Evolutionary conservation across 2,329 filamentous ascomycete genomes (phyloP).

Genomic region (Penicillium decumbens): DNA sequence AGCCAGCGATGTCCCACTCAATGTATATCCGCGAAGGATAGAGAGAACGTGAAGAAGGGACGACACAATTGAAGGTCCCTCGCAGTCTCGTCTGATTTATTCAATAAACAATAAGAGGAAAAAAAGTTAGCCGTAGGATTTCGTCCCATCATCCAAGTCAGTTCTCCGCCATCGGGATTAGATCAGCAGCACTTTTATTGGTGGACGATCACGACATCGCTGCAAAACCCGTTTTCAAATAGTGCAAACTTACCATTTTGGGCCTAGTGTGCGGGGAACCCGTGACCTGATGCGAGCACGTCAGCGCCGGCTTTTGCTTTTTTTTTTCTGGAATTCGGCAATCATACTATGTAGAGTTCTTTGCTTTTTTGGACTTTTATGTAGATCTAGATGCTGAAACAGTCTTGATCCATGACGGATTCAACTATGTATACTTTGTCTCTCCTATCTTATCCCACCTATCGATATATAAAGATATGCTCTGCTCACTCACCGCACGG

Average conservation of each 20-base stretch:
- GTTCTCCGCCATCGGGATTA: slow-evolving; percentile 37
- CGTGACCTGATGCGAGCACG: slow-evolving; percentile 31
- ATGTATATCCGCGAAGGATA: slow-evolving; percentile 10
- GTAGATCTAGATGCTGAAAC: neutral
- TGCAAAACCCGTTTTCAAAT: slow-evolving; percentile 27
- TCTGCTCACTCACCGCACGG: neutral
- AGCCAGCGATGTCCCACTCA: slow-evolving; percentile 31
- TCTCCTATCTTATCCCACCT: neutral
- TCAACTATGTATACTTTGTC: neutral
- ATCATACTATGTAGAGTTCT: neutral
- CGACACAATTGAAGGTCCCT: slow-evolving; percentile 16
- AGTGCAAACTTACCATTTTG: slow-evolving; percentile 30
- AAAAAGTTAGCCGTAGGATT: slow-evolving; percentile 19
- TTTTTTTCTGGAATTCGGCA: neutral
- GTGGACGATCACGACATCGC: slow-evolving; percentile 45
- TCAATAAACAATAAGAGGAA: slow-evolving; percentile 17
- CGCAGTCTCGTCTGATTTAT: slow-evolving; percentile 15
- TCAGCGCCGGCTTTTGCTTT: slow-evolving; percentile 27
- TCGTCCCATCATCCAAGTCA: slow-evolving; percentile 16
- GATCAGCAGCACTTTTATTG: slow-evolving; percentile 38
- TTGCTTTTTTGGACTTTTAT: neutral
- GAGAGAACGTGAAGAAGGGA: slow-evolving; percentile 10
- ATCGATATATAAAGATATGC: neutral
- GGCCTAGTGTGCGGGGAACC: slow-evolving; percentile 25
- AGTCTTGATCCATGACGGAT: neutral